Conservation (phyloP, 2,329 filamentous ascomycete genomes). For the Botryotinia globosa region DNA sequence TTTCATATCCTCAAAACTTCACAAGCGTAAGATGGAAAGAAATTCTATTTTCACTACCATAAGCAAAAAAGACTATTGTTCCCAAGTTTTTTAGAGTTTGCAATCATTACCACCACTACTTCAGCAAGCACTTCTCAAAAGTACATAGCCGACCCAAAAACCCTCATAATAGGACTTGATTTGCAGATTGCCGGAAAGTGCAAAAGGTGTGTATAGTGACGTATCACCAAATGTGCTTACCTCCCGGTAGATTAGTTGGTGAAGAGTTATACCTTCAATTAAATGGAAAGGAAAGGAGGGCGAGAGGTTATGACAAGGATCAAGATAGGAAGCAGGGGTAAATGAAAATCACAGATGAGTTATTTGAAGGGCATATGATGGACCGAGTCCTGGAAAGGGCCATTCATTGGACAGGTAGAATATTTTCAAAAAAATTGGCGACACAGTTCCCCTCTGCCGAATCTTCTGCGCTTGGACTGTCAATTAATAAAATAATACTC, state of each 20-base stretch:
- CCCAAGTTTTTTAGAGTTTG: background rate
- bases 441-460: background rate
- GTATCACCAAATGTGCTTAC: no score
- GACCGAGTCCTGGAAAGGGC: background rate
- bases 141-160: background rate
- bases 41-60: background rate
- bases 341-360: background rate
- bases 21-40: background rate
- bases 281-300: background rate
- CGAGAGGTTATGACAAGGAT: background rate
- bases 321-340: background rate
- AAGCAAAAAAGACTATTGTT: background rate
- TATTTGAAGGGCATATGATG: background rate
- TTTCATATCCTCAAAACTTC: background rate
- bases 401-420: background rate
- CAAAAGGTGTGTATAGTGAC: no score
- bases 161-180: background rate
- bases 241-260: background rate
- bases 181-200: no score
- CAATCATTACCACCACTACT: background rate
- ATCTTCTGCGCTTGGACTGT: background rate
- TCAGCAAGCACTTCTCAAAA: background rate
- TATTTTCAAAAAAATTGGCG: background rate
- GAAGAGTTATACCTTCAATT: background rate
- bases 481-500: background rate